A percentile compares a stretch with the other conserved stretches of the same genome.
These are phyloP conservation scores for Haplographium delicatum DNA, from an alignment of 495 filamentous ascomycete species.

Conservation along the genomic window DNA sequence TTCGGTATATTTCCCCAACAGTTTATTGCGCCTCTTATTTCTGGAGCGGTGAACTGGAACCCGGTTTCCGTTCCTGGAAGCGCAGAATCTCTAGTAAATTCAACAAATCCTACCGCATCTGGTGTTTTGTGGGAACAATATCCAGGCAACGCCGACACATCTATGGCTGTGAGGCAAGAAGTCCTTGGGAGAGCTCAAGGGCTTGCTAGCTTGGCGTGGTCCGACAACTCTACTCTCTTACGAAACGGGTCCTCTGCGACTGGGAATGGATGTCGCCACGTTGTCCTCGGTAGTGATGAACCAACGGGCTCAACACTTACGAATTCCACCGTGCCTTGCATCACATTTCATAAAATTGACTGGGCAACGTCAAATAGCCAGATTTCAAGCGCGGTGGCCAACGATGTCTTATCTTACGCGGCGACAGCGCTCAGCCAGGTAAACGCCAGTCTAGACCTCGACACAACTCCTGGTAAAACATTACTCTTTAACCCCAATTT, in stretches of 20 bases:
- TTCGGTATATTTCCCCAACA: slow-evolving; percentile 9
- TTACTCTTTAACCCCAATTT: neutral
- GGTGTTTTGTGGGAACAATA: neutral
- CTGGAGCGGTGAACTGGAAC: slow-evolving; percentile 19
- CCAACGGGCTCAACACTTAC: slow-evolving; percentile 6
- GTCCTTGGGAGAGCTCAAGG: neutral
- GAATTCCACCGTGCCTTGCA: slow-evolving; percentile 15
- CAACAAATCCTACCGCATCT: neutral
- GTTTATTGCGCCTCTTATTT: slow-evolving; percentile 19
- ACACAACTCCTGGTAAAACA: neutral
- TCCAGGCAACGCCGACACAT: too few species aligned
- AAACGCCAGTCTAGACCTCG: neutral
- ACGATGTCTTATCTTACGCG: neutral
- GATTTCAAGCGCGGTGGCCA: neutral
- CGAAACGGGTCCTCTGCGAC: slow-evolving; percentile 7
- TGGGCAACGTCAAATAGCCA: slow-evolving; percentile 5
- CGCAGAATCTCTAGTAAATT: neutral
- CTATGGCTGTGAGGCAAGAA: neutral
- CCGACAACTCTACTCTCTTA: neutral
- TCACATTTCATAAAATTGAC: slow-evolving; percentile 15
- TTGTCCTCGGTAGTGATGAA: slow-evolving; percentile 15
- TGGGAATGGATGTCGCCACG: slow-evolving; percentile 19
- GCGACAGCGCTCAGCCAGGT: neutral
- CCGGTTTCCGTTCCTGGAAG: neutral
- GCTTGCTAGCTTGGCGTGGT: neutral